Percentiles rank a stretch among this genome's conserved stretches.
Conservation (phyloP, 208 protist genomes). For the Acanthamoeba sp. region DNA sequence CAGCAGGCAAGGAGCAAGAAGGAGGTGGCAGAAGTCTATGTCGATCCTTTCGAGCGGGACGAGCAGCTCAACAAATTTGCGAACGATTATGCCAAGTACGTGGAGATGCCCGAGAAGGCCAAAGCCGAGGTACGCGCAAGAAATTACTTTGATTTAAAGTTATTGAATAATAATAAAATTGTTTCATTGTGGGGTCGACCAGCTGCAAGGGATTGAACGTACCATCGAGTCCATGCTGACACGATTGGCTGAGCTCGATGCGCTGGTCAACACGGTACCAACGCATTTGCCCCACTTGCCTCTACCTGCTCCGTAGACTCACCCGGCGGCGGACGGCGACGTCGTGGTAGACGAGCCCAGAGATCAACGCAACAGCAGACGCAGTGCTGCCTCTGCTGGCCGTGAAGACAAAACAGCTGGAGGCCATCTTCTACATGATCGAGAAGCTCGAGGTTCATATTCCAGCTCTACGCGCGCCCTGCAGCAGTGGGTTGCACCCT, state of each 20-base stretch:
- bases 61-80: slow-evolving; percentile 70
- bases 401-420: slow-evolving; percentile 63
- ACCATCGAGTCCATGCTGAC: slow-evolving; percentile 67
- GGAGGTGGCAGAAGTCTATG: slow-evolving; percentile 31
- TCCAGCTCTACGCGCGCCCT: no score
- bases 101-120: slow-evolving; percentile 48
- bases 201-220: slow-evolving; percentile 33
- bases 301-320: no score
- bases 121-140: background rate
- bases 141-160: background rate
- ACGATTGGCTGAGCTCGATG: slow-evolving; percentile 31
- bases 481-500: background rate
- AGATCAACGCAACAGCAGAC: slow-evolving; percentile 55
- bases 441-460: slow-evolving; percentile 66
- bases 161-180: background rate
- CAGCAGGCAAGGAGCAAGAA: background rate
- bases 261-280: slow-evolving; percentile 68
- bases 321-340: background rate
- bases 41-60: slow-evolving; percentile 61
- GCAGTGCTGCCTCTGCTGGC: slow-evolving; percentile 19
- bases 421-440: slow-evolving; percentile 71
- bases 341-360: slow-evolving; percentile 7
- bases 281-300: no score
- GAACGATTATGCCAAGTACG: slow-evolving; percentile 18
- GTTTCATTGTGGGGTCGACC: background rate